Evolutionary conservation across 2,329 filamentous ascomycete species (phyloP), one percentile per base, ranked within the genome.

Genomic region (Fusarium coicis): DNA sequence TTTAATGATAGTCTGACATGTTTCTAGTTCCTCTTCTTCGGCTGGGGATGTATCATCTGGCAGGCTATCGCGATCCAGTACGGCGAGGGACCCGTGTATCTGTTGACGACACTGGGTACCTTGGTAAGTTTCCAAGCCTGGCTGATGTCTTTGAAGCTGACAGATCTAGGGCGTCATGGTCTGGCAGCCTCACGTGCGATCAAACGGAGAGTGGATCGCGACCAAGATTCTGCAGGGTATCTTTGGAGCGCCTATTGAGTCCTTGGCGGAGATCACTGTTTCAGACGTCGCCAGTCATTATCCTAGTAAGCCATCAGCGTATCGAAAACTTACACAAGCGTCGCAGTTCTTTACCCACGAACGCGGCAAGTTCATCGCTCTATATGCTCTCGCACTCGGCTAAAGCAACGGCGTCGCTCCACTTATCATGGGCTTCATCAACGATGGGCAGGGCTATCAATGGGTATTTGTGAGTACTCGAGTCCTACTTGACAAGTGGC

Each of bases 261-360:
- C 46, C 3, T 3, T 49, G 7, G 46, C 28, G 2, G 46, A 49
- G 7, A 49, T 49, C 2, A 32, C 46, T 2, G 46, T 49, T 12
- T 49, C 46, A 7, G 46, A 49, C 5, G 28, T 49, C 15, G 46
- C 32, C 32, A 32, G 46, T 11, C 10, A 9, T 2, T 16, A 6
- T 0, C 18, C 4, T 2, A 7, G 4, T 2, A 47, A n/a, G 1
- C 0, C 4, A 11, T 4, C 0, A 0, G 14, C 10, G 19, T 1
- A 2, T 8, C 1, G 2, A 4, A n/a, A 1, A 9, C 14, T 49
- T 16, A 49, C 6, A 3, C 0, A 9, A 16, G 14, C 6, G 3
- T n/a, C 10, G 3, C 3, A 49, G 46, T n/a, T 49, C 21, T 49
- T 49, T 5, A 49, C 46, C 0, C 46, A 49, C 2, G 46, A 49